These are phyloP conservation scores for Oenanthe sinensis DNA, from an alignment of 129 eudicot genomes.

Conservation along the genomic window DNA sequence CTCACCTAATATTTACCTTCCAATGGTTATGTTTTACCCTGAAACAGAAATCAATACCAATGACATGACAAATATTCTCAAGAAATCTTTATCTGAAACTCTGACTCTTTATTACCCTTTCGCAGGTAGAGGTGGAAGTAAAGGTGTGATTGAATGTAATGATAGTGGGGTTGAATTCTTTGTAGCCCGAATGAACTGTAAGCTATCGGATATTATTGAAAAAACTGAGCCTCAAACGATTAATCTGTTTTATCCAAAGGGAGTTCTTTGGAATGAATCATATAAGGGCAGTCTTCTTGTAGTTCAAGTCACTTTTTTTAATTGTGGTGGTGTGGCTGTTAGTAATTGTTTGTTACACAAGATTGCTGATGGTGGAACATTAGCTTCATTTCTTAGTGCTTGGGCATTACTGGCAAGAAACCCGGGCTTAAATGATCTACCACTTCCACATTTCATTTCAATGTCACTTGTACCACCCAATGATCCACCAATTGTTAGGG, in stretches of 20 bases:
- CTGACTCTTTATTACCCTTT: slow-evolving; percentile 9
- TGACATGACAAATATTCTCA: neutral
- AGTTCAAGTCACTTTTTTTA: slow-evolving; percentile 1
- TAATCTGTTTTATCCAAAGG: neutral
- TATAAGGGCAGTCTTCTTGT: neutral
- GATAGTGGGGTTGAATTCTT: slow-evolving; percentile 8
- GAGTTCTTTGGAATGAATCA: neutral
- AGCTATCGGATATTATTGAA: neutral
- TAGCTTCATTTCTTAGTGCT: neutral
- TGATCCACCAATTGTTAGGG: neutral
- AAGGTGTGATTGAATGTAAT: slow-evolving; percentile 1
- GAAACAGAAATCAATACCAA: neutral
- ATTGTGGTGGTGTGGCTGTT: slow-evolving; percentile 1
- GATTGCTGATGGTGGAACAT: slow-evolving; percentile 1
- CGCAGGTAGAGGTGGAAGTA: slow-evolving; percentile 3
- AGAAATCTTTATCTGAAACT: slow-evolving; percentile 1
- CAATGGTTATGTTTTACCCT: slow-evolving; percentile 18
- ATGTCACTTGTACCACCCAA: neutral
- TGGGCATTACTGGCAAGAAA: slow-evolving; percentile 2
- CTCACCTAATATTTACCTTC: slow-evolving; percentile 19
- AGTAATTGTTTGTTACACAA: neutral
- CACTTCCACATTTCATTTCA: neutral
- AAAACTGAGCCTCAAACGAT: neutral
- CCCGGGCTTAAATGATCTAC: no score
- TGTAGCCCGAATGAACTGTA: neutral